phyloP scores from a whole-genome alignment of 1,284 basidiomycete genomes.

The Fomitopsis palustris region DNA sequence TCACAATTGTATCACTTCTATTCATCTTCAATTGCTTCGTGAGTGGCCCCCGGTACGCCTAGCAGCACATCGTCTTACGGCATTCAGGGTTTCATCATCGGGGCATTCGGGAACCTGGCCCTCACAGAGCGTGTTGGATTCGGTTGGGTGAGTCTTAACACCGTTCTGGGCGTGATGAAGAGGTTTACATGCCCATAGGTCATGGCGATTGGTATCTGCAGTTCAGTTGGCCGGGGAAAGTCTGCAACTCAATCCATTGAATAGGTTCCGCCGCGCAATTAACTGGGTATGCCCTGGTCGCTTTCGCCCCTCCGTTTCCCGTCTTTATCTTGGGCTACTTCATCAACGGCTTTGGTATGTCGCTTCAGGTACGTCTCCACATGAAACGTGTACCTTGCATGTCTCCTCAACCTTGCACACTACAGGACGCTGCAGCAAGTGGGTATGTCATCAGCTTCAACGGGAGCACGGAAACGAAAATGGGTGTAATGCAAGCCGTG shows the following conservation, averaged over 20 bases:
- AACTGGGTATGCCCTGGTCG: constrained; percentile 52
- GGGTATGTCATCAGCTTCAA: constrained; percentile 49
- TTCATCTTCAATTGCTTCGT: constrained; percentile 56
- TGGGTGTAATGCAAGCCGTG: constrained; percentile 61
- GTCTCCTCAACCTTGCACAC: not conserved
- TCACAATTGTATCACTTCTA: constrained; percentile 47
- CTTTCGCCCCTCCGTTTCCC: constrained; percentile 63
- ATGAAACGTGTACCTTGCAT: not conserved
- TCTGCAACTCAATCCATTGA: not conserved
- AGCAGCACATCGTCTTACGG: no score
- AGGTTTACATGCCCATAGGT: no score
- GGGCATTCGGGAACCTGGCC: constrained; percentile 45
- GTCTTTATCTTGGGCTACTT: constrained; percentile 55
- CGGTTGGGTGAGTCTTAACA: constrained; percentile 43
- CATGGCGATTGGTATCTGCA: constrained; percentile 28
- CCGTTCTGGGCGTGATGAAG: no score
- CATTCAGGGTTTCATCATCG: constrained; percentile 42
- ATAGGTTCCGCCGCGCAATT: constrained; percentile 32
- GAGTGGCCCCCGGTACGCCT: constrained; percentile 1
- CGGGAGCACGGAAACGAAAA: constrained; percentile 45
- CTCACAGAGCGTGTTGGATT: constrained; percentile 52
- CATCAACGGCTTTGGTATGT: constrained; percentile 57
- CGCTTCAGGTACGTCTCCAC: constrained; percentile 14
- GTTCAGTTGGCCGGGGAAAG: no score
- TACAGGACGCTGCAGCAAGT: constrained; percentile 54